Evolutionary conservation across 805 yeast species (phyloP), one percentile per base, ranked within the genome.

Genomic region (Wickerhamomyces pijperi): DNA sequence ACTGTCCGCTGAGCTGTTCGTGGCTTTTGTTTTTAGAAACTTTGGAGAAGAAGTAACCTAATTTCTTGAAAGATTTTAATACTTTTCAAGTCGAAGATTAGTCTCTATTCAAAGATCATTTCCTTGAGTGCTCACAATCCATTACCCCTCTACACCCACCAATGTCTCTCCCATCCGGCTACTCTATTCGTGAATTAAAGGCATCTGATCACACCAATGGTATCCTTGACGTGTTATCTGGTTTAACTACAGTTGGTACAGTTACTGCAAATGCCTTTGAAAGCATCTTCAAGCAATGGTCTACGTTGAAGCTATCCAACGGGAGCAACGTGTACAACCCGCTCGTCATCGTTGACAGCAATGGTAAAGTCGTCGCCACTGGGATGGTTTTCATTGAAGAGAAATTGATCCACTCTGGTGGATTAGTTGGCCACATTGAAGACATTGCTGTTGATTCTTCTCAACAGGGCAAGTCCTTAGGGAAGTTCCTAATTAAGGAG

Each of bases 401-500:
- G 37, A 90, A 90, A 58, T 61, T 81, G 45, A 86, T 92, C 45
- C 98, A 90, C 60, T 74, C 65, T 32, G 77, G 92, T 56, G 94
- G 95, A 0, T 59, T 70, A 38, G 94, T 85, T 4, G 97, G 97
- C 2, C 97, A 90, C 61, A 82, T 90, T 46, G 98, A 90, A 54
- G 98, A 90, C 56, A 90, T 90, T 44, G 81, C 97, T 1, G 94
- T 90, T 4, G 68, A 76, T 16, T 55, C 58, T 23, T 61, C 68
- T 16, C 83, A 83, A 55, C 97, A 88, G 54, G 98, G 98, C 6
- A 78, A 80, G 54, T 75, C 75, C 48, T 63, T 90, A 36, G 98
- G 98, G 0, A 64, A 68, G 47, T 61, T 68, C 15, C 56, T 90
- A 59, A 83, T 90, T 47, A 63, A 67, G 15, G 64, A 72, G 8